Conservation (phyloP, 805 yeast species). For the Ogataea methanolica region DNA sequence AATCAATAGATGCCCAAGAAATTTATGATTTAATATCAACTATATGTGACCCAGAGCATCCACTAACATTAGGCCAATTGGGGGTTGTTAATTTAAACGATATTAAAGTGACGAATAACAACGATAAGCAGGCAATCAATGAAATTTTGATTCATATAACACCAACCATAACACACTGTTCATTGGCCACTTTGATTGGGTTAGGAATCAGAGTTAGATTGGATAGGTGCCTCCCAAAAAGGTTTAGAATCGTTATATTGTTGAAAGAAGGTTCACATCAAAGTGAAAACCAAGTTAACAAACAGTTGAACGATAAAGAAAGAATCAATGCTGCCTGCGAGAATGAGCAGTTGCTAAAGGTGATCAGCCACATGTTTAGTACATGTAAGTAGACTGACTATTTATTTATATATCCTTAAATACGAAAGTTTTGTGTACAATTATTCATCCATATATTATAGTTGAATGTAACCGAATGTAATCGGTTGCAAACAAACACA, state of each 20-base stretch:
- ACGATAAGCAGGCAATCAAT: constrained; percentile 51
- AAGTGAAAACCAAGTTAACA: constrained; percentile 92
- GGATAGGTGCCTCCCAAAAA: constrained; percentile 81
- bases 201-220: constrained; percentile 89
- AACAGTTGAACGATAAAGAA: constrained; percentile 95
- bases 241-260: constrained; percentile 73
- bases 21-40: constrained; percentile 80
- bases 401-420: background rate
- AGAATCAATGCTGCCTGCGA: constrained; percentile 98
- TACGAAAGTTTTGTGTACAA: no score
- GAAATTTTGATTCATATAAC: constrained; percentile 81
- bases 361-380: constrained; percentile 87
- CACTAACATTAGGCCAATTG: constrained; percentile 86
- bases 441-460: no score
- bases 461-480: no score
- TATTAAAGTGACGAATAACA: constrained; percentile 62
- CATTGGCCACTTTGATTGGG: constrained; percentile 93
- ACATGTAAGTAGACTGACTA: constrained; percentile 49
- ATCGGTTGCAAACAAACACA: background rate
- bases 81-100: constrained; percentile 88
- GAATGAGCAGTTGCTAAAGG: constrained; percentile 83
- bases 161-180: constrained; percentile 97
- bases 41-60: constrained; percentile 97
- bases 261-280: constrained; percentile 93
- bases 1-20: constrained; percentile 83